These are phyloP conservation scores for Phytophthora boehmeriae DNA, from an alignment of 352 stramenopile genomes.

Conservation along the genomic window DNA sequence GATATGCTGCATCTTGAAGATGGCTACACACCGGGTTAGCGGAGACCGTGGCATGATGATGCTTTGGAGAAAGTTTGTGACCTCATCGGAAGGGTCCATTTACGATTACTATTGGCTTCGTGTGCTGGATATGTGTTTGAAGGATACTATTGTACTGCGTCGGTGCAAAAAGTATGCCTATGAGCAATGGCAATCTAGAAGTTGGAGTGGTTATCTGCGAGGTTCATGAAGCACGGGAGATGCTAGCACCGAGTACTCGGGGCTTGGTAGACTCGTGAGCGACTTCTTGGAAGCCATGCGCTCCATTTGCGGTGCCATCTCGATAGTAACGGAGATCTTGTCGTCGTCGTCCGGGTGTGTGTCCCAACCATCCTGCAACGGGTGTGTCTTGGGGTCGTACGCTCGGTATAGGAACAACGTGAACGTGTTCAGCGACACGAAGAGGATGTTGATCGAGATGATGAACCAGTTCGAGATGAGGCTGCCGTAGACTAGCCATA, in stretches of 20 bases:
- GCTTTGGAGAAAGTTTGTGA: no score
- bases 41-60: no score
- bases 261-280: conserved; percentile 19
- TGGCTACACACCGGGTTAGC: no score
- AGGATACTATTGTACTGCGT: no score
- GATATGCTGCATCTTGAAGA: no score
- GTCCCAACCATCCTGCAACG: conserved; percentile 24
- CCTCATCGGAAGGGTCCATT: no score
- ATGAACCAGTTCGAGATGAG: conserved; percentile 47
- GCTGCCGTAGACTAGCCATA: conserved; percentile 43
- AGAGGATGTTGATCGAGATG: conserved; percentile 37
- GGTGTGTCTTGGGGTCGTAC: conserved; percentile 40
- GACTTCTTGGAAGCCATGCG: conserved; percentile 13
- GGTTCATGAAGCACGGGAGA: conserved; percentile 11
- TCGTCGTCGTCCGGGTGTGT: conserved; percentile 12
- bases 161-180: no score
- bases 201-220: no score
- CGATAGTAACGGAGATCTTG: conserved; percentile 22
- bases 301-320: conserved; percentile 13
- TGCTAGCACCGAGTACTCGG: conserved; percentile 17
- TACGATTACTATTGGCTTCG: no score
- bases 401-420: conserved; percentile 35
- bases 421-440: conserved; percentile 33
- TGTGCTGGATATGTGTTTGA: no score
- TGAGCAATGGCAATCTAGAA: no score